Evolutionary conservation across 371 early-diverging fungal genomes (phyloP).

Genomic region (Encephalitozoon cuniculi): DNA sequence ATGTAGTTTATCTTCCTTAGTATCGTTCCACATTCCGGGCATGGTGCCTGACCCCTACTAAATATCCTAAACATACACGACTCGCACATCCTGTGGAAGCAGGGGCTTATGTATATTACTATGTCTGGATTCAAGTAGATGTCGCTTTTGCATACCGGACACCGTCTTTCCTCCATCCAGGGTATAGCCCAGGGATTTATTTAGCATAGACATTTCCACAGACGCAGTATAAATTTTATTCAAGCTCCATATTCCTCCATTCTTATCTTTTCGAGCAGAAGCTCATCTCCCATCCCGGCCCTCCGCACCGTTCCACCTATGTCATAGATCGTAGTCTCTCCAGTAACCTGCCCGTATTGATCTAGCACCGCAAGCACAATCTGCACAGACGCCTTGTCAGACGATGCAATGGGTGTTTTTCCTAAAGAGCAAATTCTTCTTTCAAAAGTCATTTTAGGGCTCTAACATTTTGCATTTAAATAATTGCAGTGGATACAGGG

Average conservation of each 20-base stretch:
- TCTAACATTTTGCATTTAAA: not conserved
- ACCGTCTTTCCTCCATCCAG: constrained; percentile 66
- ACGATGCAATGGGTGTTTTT: constrained; percentile 57
- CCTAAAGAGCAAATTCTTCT: constrained; percentile 58
- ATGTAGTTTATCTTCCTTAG: constrained; percentile 60
- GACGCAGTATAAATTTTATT: constrained; percentile 9
- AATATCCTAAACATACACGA: constrained; percentile 57
- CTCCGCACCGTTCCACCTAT: constrained; percentile 56
- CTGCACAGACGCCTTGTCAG: constrained; percentile 58
- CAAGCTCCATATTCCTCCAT: constrained; percentile 22
- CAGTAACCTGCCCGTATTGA: constrained; percentile 54
- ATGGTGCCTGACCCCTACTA: constrained; percentile 56
- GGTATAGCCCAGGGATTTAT: not conserved
- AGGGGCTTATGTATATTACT: constrained; percentile 80
- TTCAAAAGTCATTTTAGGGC: constrained; percentile 32
- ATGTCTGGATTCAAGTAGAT: constrained; percentile 81
- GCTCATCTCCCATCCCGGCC: constrained; percentile 53
- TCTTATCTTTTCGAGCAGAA: constrained; percentile 46
- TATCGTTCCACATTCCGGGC: constrained; percentile 59
- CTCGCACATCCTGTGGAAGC: constrained; percentile 85
- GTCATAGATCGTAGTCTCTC: constrained; percentile 49
- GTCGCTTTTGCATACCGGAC: constrained; percentile 85
- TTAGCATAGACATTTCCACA: not conserved
- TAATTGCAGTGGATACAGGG: not conserved
- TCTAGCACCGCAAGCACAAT: constrained; percentile 56